These are phyloP conservation scores for Cladosporium sp. DNA, from an alignment of 2,329 filamentous ascomycete species.

Conservation along the genomic window DNA sequence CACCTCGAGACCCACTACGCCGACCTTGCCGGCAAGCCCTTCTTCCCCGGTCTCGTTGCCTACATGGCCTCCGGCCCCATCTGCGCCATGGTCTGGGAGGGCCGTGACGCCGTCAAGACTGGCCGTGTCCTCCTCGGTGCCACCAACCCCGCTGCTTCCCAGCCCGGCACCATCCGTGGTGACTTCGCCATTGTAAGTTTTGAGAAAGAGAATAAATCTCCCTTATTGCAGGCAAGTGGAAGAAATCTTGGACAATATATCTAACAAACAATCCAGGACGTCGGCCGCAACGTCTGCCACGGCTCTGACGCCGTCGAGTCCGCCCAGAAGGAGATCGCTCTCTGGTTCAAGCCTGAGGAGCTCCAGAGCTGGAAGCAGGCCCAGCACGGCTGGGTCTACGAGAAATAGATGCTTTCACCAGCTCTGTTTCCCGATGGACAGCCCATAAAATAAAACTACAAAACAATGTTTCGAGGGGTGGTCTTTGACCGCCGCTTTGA, in stretches of 20 bases:
- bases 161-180: conserved; percentile 97
- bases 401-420: conserved; percentile 55
- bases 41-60: conserved; percentile 90
- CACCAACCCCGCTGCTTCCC: conserved; percentile 94
- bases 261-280: conserved; percentile 46
- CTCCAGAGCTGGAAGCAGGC: conserved; percentile 77
- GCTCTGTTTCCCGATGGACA: not conserved
- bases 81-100: conserved; percentile 99
- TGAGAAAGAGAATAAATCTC: too few relatives aligned
- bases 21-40: conserved; percentile 88
- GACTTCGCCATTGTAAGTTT: conserved; percentile 67
- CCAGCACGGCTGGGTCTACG: conserved; percentile 93
- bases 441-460: not conserved
- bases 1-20: conserved; percentile 98
- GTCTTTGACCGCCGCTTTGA: too few relatives aligned
- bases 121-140: conserved; percentile 94
- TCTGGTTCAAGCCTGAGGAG: conserved; percentile 94
- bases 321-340: conserved; percentile 98
- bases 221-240: not conserved
- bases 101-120: conserved; percentile 97
- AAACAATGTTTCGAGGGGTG: not conserved
- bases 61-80: conserved; percentile 98
- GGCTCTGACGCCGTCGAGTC: conserved; percentile 97
- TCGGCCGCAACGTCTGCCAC: conserved; percentile 99
- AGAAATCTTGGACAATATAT: not conserved